phyloP scores from a whole-genome alignment of 768 basidiomycete species.

The Leucosporidium creatinivorum region DNA sequence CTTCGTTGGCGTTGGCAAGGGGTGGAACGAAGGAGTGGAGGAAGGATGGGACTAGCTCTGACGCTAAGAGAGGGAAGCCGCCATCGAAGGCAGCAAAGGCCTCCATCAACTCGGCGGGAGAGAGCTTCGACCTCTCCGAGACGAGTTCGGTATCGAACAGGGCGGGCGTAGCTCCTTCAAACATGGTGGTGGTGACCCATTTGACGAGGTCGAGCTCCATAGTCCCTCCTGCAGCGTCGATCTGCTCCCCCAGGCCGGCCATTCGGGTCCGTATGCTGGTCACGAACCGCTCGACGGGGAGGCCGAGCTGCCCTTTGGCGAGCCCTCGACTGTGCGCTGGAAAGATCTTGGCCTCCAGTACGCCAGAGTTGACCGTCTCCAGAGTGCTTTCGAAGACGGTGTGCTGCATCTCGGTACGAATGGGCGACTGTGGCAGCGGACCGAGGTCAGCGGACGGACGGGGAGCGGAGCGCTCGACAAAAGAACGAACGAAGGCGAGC shows the following conservation, averaged over 20 bases:
- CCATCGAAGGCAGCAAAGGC: slow-evolving; percentile 27
- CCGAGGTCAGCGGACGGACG: background rate
- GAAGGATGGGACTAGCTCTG: slow-evolving; percentile 14
- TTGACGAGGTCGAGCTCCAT: slow-evolving; percentile 4
- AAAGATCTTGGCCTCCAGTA: slow-evolving; percentile 21
- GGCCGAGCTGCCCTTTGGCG: slow-evolving; percentile 6
- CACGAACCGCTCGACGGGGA: slow-evolving; percentile 17
- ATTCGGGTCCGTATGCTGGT: background rate
- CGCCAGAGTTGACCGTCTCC: background rate
- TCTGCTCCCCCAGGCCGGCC: slow-evolving; percentile 1
- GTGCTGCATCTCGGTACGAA: slow-evolving; percentile 20
- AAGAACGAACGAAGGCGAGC: slow-evolving; percentile 20
- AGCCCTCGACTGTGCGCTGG: slow-evolving; percentile 17
- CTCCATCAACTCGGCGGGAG: background rate
- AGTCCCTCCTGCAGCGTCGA: slow-evolving; percentile 7
- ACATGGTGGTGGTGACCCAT: slow-evolving; percentile 18
- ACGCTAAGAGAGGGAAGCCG: slow-evolving; percentile 30
- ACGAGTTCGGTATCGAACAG: slow-evolving; percentile 14
- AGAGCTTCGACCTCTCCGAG: slow-evolving; percentile 1
- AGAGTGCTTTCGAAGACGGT: slow-evolving; percentile 12
- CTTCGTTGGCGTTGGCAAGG: slow-evolving; percentile 3
- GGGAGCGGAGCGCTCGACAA: background rate
- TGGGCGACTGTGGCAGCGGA: background rate
- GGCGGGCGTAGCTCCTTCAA: slow-evolving; percentile 4
- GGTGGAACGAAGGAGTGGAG: slow-evolving; percentile 8